These are phyloP conservation scores for Suillus placidus DNA, from an alignment of 768 basidiomycete genomes.

Conservation along the genomic window DNA sequence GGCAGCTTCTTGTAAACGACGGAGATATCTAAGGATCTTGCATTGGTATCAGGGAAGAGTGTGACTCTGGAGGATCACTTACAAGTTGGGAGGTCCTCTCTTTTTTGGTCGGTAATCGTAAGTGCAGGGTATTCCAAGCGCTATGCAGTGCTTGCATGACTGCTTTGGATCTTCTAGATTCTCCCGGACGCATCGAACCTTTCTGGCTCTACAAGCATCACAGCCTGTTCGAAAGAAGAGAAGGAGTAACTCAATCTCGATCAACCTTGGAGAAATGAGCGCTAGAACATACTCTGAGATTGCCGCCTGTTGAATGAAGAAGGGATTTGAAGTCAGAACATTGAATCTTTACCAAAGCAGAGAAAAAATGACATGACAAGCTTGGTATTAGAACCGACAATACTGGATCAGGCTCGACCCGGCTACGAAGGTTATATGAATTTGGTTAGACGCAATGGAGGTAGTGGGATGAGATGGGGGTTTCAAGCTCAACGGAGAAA, in stretches of 20 bases:
- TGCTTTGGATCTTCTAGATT: slow-evolving; percentile 76
- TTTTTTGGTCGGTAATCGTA: slow-evolving; percentile 96
- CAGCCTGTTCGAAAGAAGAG: slow-evolving; percentile 54
- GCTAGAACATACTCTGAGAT: slow-evolving; percentile 69
- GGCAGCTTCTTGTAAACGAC: slow-evolving; percentile 74
- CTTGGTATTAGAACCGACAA: slow-evolving; percentile 20
- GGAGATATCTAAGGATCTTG: slow-evolving; percentile 60
- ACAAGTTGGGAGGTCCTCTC: slow-evolving; percentile 91
- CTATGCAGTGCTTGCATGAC: slow-evolving; percentile 85
- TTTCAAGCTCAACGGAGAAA: slow-evolving; percentile 51
- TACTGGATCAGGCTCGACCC: slow-evolving; percentile 27
- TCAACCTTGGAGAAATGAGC: slow-evolving; percentile 19
- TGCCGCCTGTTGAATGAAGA: slow-evolving; percentile 62
- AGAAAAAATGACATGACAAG: slow-evolving; percentile 42
- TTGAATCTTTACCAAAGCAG: slow-evolving; percentile 26
- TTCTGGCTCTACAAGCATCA: slow-evolving; percentile 84
- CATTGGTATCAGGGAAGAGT: slow-evolving; percentile 3
- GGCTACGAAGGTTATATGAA: slow-evolving; percentile 44
- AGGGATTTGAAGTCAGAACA: slow-evolving; percentile 36
- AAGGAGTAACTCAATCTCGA: slow-evolving; percentile 24
- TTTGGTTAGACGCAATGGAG: slow-evolving; percentile 32
- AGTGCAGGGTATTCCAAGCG: slow-evolving; percentile 81
- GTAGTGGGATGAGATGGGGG: slow-evolving; percentile 25
- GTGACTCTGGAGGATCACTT: slow-evolving; percentile 29
- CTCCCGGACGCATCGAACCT: slow-evolving; percentile 83